Evolutionary conservation across 495 filamentous ascomycete genomes (phyloP).

Genomic region (Annulohypoxylon maeteangense): DNA sequence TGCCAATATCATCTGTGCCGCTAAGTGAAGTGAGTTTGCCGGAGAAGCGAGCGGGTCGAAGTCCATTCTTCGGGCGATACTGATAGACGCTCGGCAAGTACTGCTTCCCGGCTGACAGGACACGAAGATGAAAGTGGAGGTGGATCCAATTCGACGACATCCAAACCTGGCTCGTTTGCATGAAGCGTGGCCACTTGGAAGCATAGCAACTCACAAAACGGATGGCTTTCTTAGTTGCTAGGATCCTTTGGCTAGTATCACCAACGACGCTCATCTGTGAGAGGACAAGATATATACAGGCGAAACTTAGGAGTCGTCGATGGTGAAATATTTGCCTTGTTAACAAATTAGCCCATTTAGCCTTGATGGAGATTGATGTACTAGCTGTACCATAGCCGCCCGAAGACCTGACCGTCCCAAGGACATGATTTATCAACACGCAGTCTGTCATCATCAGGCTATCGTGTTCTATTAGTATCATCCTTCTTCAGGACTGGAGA

Average conservation of each 20-base stretch:
- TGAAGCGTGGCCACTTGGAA: constrained; percentile 32
- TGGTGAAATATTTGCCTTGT: constrained; percentile 33
- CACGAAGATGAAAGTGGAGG: constrained; percentile 32
- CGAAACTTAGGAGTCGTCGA: constrained; percentile 31
- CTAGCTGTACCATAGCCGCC: constrained; percentile 21
- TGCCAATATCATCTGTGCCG: constrained; percentile 20
- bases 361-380: neutral
- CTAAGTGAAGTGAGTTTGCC: constrained; percentile 26
- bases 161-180: constrained; percentile 34
- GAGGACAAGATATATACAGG: constrained; percentile 30
- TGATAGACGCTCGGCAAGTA: constrained; percentile 5
- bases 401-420: constrained; percentile 36
- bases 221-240: constrained; percentile 27
- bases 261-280: constrained; percentile 29
- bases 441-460: constrained; percentile 28
- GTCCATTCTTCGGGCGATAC: constrained; percentile 10
- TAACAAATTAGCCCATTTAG: neutral
- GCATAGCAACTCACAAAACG: constrained; percentile 27
- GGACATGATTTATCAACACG: constrained; percentile 21
- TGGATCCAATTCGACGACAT: constrained; percentile 32
- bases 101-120: constrained; percentile 24
- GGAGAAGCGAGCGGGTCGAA: constrained; percentile 26
- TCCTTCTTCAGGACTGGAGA: neutral
- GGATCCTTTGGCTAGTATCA: constrained; percentile 14
- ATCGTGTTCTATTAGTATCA: neutral